These are phyloP conservation scores for Parietichytrium sp. DNA, from an alignment of 108 stramenopile species.

Conservation along the genomic window DNA sequence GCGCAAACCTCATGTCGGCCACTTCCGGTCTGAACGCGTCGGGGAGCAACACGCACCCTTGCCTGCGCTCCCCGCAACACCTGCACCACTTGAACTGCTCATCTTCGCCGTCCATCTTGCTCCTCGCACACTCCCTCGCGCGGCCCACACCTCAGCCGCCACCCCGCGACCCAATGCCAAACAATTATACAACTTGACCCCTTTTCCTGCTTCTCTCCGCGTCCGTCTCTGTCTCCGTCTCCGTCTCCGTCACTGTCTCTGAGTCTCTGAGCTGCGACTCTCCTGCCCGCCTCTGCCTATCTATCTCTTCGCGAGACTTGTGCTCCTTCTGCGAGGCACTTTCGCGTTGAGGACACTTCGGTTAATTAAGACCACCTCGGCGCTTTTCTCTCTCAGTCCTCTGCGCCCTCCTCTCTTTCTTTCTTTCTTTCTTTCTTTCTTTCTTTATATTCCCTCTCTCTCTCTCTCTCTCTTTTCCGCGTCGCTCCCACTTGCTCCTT, in stretches of 20 bases:
- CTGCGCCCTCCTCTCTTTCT: not conserved
- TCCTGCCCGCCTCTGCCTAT: no score
- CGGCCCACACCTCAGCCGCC: no score
- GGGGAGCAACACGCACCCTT: not conserved
- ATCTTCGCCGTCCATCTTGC: not conserved
- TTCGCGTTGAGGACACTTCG: not conserved
- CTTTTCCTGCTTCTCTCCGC: no score
- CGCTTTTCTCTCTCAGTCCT: not conserved
- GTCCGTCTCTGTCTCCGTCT: no score
- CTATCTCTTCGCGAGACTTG: no score
- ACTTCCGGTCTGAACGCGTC: conserved; percentile 30
- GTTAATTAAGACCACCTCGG: not conserved
- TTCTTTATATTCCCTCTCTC: not conserved
- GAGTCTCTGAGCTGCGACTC: no score
- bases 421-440: not conserved
- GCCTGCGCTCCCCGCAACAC: conserved; percentile 16
- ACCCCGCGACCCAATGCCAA: no score
- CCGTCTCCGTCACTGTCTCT: no score
- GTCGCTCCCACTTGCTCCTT: not conserved
- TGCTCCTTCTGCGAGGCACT: no score
- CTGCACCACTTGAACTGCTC: not conserved
- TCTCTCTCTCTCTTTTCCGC: not conserved
- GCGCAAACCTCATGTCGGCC: not conserved
- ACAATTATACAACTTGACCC: no score
- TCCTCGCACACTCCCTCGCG: not conserved